phyloP scores from a whole-genome alignment of 2,329 filamentous ascomycete genomes.

The Gaeumannomyces sp. region DNA sequence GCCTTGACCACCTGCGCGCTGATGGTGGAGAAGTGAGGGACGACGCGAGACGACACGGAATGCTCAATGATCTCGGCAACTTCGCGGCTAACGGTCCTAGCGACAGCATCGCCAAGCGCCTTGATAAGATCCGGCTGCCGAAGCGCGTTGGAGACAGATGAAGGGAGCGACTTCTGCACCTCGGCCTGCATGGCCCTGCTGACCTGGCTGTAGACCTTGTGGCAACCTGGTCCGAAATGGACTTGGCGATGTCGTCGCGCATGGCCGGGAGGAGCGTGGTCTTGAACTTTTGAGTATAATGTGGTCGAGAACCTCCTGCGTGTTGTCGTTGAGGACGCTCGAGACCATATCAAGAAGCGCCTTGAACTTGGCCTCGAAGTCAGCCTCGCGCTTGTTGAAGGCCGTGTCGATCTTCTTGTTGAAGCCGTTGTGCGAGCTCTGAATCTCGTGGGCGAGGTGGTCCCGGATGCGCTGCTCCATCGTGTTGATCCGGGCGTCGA shows the following conservation, averaged over 20 bases:
- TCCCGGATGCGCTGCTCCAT: conserved; percentile 46
- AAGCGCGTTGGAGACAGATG: conserved; percentile 58
- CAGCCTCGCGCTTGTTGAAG: conserved; percentile 41
- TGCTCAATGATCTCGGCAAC: conserved; percentile 64
- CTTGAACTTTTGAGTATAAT: conserved; percentile 71
- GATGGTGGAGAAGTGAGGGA: conserved; percentile 59
- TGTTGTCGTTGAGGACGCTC: conserved; percentile 55
- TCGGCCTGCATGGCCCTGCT: conserved; percentile 65
- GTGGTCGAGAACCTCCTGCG: conserved; percentile 65
- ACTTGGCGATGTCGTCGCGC: conserved; percentile 57
- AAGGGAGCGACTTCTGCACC: conserved; percentile 63
- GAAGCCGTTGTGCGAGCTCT: conserved; percentile 31
- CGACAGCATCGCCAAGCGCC: conserved; percentile 65
- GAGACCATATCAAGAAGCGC: conserved; percentile 53
- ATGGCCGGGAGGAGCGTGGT: conserved; percentile 70
- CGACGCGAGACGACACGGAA: conserved; percentile 56
- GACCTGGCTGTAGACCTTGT: conserved; percentile 60
- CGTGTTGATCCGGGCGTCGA: conserved; percentile 47
- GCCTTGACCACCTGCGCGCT: conserved; percentile 59
- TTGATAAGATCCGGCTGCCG: conserved; percentile 65
- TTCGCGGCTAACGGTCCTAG: conserved; percentile 57
- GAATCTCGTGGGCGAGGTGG: conserved; percentile 47
- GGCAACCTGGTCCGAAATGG: conserved; percentile 66
- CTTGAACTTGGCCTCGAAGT: conserved; percentile 46
- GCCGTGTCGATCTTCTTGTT: conserved; percentile 54